These are phyloP conservation scores for Lyophyllum shimeji DNA, from an alignment of 768 basidiomycete genomes.

Conservation along the genomic window DNA sequence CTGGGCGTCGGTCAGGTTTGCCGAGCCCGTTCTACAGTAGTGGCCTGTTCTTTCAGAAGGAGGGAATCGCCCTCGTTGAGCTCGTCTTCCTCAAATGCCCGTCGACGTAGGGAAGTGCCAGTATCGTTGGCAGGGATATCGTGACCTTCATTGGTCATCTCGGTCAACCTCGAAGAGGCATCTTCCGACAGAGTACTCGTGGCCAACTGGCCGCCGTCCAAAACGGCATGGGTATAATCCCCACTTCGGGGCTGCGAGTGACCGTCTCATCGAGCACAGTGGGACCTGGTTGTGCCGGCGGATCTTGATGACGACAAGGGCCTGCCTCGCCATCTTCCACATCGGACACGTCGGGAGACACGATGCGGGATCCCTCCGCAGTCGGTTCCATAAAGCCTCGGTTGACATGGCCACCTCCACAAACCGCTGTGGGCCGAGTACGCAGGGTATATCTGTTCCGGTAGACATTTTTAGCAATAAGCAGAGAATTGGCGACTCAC, in stretches of 20 bases:
- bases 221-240: not conserved
- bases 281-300: not conserved
- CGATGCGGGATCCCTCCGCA: not conserved
- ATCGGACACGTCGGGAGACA: not conserved
- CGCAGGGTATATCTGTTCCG: not conserved
- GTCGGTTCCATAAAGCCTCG: not conserved
- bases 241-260: not conserved
- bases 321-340: not conserved
- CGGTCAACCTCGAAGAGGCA: not conserved
- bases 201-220: not conserved
- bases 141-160: not conserved
- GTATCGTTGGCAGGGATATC: not conserved
- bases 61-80: not conserved
- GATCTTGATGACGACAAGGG: not conserved
- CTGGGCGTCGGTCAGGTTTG: not conserved
- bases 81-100: not conserved
- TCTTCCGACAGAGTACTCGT: not conserved
- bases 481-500: not conserved
- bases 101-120: not conserved
- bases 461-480: not conserved
- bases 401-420: not conserved
- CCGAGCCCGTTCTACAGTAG: not conserved
- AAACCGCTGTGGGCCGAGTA: not conserved
- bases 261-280: not conserved
- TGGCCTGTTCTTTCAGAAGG: not conserved